Evolutionary conservation across 306 rosid genomes (phyloP), one percentile per base, ranked within the genome.

Genomic region (Citrullus mucosospermus): DNA sequence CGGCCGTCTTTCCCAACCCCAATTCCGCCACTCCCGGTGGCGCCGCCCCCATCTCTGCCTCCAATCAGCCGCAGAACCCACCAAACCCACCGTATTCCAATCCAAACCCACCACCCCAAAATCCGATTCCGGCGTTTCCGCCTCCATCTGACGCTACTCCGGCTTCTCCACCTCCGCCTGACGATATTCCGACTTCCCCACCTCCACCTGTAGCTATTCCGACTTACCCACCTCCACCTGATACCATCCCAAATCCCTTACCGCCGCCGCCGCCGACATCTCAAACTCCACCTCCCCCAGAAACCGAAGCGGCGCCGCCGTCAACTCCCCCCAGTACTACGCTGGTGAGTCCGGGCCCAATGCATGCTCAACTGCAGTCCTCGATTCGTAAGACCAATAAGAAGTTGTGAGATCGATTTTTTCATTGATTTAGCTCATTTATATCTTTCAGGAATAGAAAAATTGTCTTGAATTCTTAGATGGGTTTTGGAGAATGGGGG

Each of bases 291-390:
- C 54, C 88, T 12, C 73, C 86, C 39, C 86, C 88, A 36, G 82
- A 46, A 38, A 36, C 66, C 0, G 5, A 28, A 38, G 91, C 92
- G 10, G 78, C 82, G 50, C 85, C 98, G 3, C 91, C 95, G 5
- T 20, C 30, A 46, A 80, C 77, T 58, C 88, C 89, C 0, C 92
- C 96, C 7, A 84, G 89, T 63, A 80, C 88, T 63, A 83, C 44
- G 74, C 70, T 62, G 48, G 70, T 71, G 63, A 80, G 83, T 6
- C 91, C 88, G 18, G 90, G 93, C 73, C 97, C 98, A 9, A 84
- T 76, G 67, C 87, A 84, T 75, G 73, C 90, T 66, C 73, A 79
- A 87, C 85, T 77, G 72, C 84, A 44, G n/a, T 80, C 51, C 12
- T 55, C 41, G 38, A 12, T 65, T 78, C 59, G 69, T 50, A 72